A percentile compares a stretch with the other conserved stretches of the same genome.
phyloP scores from a whole-genome alignment of 2,329 filamentous ascomycete genomes.

The Proliferodiscus dingleyae region DNA sequence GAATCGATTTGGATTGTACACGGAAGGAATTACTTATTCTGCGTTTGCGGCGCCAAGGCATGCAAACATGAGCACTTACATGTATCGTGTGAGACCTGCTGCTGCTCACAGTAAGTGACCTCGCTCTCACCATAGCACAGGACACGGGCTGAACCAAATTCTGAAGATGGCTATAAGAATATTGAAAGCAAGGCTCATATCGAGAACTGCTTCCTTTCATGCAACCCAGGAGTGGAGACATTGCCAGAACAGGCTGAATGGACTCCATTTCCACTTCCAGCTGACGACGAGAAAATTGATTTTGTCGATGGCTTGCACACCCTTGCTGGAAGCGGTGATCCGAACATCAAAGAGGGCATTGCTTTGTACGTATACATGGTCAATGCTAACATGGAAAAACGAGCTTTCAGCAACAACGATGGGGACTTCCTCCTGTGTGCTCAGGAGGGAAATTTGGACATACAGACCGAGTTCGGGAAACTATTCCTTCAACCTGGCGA shows the following conservation, averaged over 20 bases:
- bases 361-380: constrained; percentile 45
- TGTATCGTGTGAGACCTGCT: constrained; percentile 40
- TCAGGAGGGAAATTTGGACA: constrained; percentile 50
- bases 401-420: constrained; percentile 50
- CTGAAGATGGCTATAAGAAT: constrained; percentile 45
- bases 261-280: constrained; percentile 35
- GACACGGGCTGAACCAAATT: constrained; percentile 53
- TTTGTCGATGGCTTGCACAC: constrained; percentile 46
- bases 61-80: constrained; percentile 39
- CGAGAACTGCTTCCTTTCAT: constrained; percentile 61
- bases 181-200: constrained; percentile 54
- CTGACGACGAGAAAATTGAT: constrained; percentile 42
- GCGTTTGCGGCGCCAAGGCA: constrained; percentile 39
- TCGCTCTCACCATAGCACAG: constrained; percentile 27
- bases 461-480: constrained; percentile 51
- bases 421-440: constrained; percentile 62
- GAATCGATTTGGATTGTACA: constrained; percentile 40
- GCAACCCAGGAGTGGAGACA: constrained; percentile 42
- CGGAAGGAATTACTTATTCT: constrained; percentile 41
- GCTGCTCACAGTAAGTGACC: constrained; percentile 35
- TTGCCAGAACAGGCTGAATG: constrained; percentile 44
- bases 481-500: constrained; percentile 59
- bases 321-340: constrained; percentile 44
- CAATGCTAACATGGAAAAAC: constrained; percentile 41
- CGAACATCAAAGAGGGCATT: constrained; percentile 45